Conservation (phyloP, 1,139 yeast genomes). For the Oligophagozyma castellii region DNA sequence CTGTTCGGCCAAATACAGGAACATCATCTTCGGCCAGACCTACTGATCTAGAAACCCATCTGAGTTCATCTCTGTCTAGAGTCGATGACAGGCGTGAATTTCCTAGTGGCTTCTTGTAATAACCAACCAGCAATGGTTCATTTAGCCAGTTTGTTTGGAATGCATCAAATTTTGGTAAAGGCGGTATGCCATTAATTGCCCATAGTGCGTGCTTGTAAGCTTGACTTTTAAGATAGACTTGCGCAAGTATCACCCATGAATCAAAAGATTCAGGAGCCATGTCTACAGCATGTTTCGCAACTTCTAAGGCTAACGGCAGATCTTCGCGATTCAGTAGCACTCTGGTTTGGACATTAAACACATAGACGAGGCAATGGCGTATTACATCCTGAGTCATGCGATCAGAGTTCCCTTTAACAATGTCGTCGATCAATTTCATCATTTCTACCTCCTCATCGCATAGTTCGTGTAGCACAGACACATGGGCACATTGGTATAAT, state of each 20-base stretch:
- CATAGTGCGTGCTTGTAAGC: slow-evolving; percentile 67
- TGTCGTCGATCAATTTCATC: slow-evolving; percentile 44
- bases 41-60: too few species aligned
- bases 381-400: background rate
- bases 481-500: slow-evolving; percentile 37
- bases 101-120: slow-evolving; percentile 20
- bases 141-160: slow-evolving; percentile 10
- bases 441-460: slow-evolving; percentile 62
- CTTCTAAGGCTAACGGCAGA: slow-evolving; percentile 55
- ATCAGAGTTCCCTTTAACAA: slow-evolving; percentile 25
- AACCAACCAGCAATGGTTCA: slow-evolving; percentile 8
- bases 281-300: slow-evolving; percentile 63
- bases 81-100: too few species aligned
- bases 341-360: slow-evolving; percentile 49
- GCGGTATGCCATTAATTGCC: slow-evolving; percentile 82
- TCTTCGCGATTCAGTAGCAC: slow-evolving; percentile 50
- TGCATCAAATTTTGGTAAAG: slow-evolving; percentile 13
- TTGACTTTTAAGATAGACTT: slow-evolving; percentile 53
- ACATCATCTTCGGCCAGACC: background rate
- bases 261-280: slow-evolving; percentile 74
- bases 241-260: slow-evolving; percentile 66
- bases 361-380: slow-evolving; percentile 5
- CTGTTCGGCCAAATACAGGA: too few species aligned
- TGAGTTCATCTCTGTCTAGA: too few species aligned
- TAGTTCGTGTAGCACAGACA: slow-evolving; percentile 17